phyloP scores from a whole-genome alignment of 352 stramenopile genomes.

The Globisporangium cystogenes region DNA sequence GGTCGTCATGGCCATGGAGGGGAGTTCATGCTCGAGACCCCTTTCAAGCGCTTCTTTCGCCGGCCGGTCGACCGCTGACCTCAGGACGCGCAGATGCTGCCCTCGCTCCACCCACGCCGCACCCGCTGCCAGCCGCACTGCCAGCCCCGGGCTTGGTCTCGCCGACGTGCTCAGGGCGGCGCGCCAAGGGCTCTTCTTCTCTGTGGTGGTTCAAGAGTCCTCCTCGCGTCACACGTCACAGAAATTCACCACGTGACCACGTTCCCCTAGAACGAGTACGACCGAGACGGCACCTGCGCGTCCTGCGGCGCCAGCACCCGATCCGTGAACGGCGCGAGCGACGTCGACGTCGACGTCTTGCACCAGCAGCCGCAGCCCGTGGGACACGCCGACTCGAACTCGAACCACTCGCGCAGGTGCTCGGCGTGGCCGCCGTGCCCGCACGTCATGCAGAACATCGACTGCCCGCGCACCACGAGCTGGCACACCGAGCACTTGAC shows the following conservation, averaged over 20 bases:
- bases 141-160: no score
- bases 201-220: not conserved
- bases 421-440: conserved; percentile 71
- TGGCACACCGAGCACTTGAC: conserved; percentile 80
- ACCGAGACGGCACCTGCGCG: conserved; percentile 38
- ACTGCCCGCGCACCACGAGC: conserved; percentile 76
- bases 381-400: conserved; percentile 59
- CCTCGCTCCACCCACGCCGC: no score
- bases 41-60: no score
- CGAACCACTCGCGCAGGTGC: conserved; percentile 79
- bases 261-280: conserved; percentile 72
- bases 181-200: no score
- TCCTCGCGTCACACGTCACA: no score
- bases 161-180: no score
- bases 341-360: conserved; percentile 67
- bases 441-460: conserved; percentile 85
- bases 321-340: conserved; percentile 24
- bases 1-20: conserved; percentile 99
- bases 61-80: no score
- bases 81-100: no score
- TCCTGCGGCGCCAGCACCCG: conserved; percentile 22
- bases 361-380: conserved; percentile 85
- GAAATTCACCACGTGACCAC: no score
- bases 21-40: conserved; percentile 99
- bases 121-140: no score